Evolutionary conservation across 495 filamentous ascomycete species (phyloP), one percentile per base, ranked within the genome.

Genomic region (Annulohypoxylon stygium): DNA sequence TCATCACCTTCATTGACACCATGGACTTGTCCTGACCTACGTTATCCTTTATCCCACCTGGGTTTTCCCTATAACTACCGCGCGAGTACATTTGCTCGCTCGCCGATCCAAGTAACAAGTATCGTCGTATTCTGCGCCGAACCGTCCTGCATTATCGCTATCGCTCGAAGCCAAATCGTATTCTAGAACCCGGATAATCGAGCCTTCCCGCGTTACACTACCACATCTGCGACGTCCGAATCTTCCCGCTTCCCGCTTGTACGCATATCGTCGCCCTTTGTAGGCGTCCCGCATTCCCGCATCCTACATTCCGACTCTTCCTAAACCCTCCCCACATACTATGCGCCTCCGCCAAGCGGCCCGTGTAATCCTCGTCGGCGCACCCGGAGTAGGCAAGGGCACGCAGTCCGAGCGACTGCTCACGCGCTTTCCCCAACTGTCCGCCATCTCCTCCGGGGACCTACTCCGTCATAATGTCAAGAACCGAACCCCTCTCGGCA

Each of bases 361-460:
- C 16, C 92, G 96, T 36, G 90, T 99, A 60, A 98, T 99, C 79
- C 89, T 99, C 63, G 89, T 99, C 69, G 96, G 96, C 59, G 94
- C 96, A n/a, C 96, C 96, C 0, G 96, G 85, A 34, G 90, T 91
- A 3, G 96, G 96, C 60, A 99, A 99, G 82, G 96, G 96, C 36
- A 99, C 96, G 14, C 96, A 99, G 78, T 92, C 94, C 33, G 93
- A 97, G 76, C 87, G 96, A 48, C 83, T 99, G 48, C 88, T 98
- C 61, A 83, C 91, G 71, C 90, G 93, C 68, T 98, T 95, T 75
- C 93, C 95, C 14, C 92, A 97, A 75, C 83, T 99, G 34, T 92
- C 94, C 8, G 90, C 94, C 4, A 94, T 99, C 82, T 96, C 93
- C 82, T 97, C 96, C 18, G 96, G 96, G 12, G 96, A 98, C 78